Percentiles rank a stretch among this genome's conserved stretches.
These are phyloP conservation scores for Pseudogymnoascus verrucosus DNA, from an alignment of 2,329 filamentous ascomycete genomes.

Conservation along the genomic window DNA sequence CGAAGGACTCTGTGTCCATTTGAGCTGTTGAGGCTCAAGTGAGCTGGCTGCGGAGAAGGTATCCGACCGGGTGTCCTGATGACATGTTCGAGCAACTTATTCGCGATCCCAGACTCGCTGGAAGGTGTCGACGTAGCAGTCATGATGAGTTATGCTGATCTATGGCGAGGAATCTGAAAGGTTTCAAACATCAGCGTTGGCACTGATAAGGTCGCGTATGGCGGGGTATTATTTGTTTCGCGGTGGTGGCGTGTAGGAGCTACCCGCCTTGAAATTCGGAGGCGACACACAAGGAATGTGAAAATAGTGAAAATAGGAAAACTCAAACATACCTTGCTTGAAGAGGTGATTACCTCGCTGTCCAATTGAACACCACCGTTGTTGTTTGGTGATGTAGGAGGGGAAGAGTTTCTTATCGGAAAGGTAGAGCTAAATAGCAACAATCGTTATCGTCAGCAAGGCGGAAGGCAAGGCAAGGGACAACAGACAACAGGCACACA, in stretches of 20 bases:
- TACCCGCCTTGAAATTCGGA: not conserved
- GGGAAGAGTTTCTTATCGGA: slow-evolving; percentile 2
- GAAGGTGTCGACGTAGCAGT: not conserved
- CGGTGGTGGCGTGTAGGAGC: not conserved
- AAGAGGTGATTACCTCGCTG: slow-evolving; percentile 5
- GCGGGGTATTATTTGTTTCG: not conserved
- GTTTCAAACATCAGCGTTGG: slow-evolving; percentile 16
- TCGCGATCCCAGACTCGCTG: not conserved
- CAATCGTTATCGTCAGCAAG: slow-evolving; percentile 1
- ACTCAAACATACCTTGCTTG: slow-evolving; percentile 1
- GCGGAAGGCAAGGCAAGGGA: not conserved
- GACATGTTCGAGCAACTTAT: slow-evolving; percentile 22
- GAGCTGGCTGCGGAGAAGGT: slow-evolving; percentile 81
- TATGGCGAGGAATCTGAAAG: slow-evolving; percentile 10
- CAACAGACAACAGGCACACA: not conserved
- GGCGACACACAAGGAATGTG: not conserved
- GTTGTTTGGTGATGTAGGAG: slow-evolving; percentile 4
- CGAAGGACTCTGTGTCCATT: slow-evolving; percentile 62
- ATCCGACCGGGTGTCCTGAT: slow-evolving; percentile 23
- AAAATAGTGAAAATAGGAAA: not conserved
- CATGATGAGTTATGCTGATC: not conserved
- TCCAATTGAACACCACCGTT: slow-evolving; percentile 5
- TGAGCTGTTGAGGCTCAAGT: slow-evolving; percentile 54
- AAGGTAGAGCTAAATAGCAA: not conserved
- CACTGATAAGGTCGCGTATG: not conserved